A percentile compares a stretch with the other conserved stretches of the same genome.
Evolutionary conservation across 2,329 filamentous ascomycete genomes (phyloP).

Genomic region (Pseudogymnoascus sp.): DNA sequence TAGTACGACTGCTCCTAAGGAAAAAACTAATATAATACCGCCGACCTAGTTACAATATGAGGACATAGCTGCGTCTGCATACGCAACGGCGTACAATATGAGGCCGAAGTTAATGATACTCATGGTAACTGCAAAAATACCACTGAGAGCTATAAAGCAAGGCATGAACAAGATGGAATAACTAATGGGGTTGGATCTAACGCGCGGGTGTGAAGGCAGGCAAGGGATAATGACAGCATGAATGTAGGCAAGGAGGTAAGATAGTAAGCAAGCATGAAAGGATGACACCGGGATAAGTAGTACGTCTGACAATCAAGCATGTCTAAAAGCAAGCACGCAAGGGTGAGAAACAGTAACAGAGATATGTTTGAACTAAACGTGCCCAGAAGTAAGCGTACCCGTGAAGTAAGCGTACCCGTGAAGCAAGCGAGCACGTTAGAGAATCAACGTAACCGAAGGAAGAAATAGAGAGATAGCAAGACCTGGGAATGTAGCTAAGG

Average conservation of each 20-base stretch:
- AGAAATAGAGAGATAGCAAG: not conserved
- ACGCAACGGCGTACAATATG: not conserved
- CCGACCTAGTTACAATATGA: not conserved
- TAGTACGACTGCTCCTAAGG: not conserved
- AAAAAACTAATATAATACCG: not conserved
- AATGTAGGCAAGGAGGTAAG: too few species aligned
- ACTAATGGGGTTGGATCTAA: not conserved
- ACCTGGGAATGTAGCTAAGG: not conserved
- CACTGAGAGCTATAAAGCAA: not conserved
- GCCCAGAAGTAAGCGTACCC: not conserved
- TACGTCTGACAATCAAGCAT: not conserved
- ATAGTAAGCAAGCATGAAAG: not conserved
- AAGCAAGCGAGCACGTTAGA: not conserved
- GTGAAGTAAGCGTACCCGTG: not conserved
- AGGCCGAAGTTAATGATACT: not conserved
- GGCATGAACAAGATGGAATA: not conserved
- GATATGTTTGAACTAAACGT: not conserved
- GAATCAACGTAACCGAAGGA: not conserved
- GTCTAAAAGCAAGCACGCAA: not conserved
- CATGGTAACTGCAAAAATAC: not conserved
- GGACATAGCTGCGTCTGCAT: not conserved
- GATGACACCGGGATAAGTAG: too few species aligned
- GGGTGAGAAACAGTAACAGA: not conserved
- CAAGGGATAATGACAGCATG: not conserved
- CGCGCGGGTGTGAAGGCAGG: not conserved